Conservation (phyloP, 768 basidiomycete genomes). For the Hygrophoropsis aurantiaca region DNA sequence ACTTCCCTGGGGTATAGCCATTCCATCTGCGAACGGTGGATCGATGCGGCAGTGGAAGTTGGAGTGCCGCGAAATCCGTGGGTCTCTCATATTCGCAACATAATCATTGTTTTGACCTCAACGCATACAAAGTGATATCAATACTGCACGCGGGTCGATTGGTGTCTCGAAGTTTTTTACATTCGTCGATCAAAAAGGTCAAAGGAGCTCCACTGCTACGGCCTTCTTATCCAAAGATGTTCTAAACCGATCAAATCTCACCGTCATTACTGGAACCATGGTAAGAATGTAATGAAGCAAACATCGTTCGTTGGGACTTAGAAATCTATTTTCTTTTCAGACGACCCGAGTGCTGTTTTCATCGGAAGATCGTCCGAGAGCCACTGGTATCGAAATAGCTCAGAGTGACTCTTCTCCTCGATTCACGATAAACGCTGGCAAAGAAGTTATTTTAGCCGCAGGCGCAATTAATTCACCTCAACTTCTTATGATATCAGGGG, state of each 20-base stretch:
- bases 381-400: constrained; percentile 6
- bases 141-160: constrained; percentile 6
- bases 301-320: too few species aligned
- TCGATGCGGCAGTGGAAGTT: background rate
- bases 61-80: constrained; percentile 1
- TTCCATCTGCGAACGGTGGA: background rate
- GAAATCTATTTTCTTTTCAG: too few species aligned
- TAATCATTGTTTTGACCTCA: background rate
- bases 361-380: background rate
- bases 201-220: constrained; percentile 19
- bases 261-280: constrained; percentile 8
- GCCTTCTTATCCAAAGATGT: constrained; percentile 22
- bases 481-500: constrained; percentile 63
- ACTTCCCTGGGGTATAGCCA: constrained; percentile 41
- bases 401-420: constrained; percentile 24
- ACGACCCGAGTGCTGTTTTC: constrained; percentile 10
- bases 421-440: constrained; percentile 44
- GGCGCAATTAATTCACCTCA: constrained; percentile 62
- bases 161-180: constrained; percentile 15
- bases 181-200: constrained; percentile 14
- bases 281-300: too few species aligned
- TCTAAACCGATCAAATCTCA: constrained; percentile 17
- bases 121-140: constrained; percentile 3
- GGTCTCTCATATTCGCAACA: background rate
- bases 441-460: constrained; percentile 45